Conservation (phyloP, 805 yeast species). For the Candida nanaspora region DNA sequence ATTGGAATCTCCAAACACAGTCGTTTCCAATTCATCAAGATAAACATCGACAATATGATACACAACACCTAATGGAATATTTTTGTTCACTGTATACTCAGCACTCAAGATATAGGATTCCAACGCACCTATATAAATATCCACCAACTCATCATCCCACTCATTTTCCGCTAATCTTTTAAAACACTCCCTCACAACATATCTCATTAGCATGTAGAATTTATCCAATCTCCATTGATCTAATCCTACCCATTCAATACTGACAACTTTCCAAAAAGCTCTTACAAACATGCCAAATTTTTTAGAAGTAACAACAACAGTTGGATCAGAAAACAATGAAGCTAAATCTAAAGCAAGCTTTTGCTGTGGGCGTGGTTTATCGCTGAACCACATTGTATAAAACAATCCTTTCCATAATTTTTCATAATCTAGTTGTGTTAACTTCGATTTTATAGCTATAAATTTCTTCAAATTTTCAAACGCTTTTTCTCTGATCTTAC, state of each 20-base stretch:
- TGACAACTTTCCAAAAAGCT: conserved; percentile 77
- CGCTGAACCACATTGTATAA: conserved; percentile 95
- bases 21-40: conserved; percentile 75
- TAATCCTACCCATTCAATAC: conserved; percentile 74
- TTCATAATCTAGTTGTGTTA: conserved; percentile 51
- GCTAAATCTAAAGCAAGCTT: conserved; percentile 71
- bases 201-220: conserved; percentile 72
- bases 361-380: conserved; percentile 89
- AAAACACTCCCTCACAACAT: conserved; percentile 61
- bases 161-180: conserved; percentile 41
- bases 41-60: conserved; percentile 80
- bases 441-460: conserved; percentile 37
- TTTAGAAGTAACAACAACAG: conserved; percentile 28
- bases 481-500: conserved; percentile 69
- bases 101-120: conserved; percentile 37
- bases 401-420: conserved; percentile 96
- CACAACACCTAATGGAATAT: conserved; percentile 68
- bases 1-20: conserved; percentile 42
- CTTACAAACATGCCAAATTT: conserved; percentile 47
- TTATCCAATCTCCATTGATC: conserved; percentile 89
- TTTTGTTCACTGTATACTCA: conserved; percentile 26
- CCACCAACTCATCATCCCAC: conserved; percentile 48
- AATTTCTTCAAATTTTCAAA: conserved; percentile 56
- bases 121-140: conserved; percentile 33
- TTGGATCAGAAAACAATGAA: conserved; percentile 32